phyloP scores from a whole-genome alignment of 176 grass and related monocot genomes.

The Musa schizocarpa region DNA sequence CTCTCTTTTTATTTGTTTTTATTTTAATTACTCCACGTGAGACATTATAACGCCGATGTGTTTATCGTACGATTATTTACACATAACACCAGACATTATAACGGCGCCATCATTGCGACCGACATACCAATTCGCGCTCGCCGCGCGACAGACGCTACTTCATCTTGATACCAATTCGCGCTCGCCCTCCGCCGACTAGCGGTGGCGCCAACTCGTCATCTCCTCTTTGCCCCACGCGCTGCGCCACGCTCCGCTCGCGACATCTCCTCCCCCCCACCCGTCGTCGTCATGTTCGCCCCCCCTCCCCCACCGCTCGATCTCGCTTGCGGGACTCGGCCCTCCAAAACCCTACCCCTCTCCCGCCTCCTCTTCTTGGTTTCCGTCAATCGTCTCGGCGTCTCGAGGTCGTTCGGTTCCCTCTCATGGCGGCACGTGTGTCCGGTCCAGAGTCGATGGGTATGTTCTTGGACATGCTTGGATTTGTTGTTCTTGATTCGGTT shows the following conservation, averaged over 20 bases:
- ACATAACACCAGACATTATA: background rate
- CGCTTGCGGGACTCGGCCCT: background rate
- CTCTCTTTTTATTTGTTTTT: no score
- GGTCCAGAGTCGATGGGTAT: background rate
- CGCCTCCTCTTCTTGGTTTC: background rate
- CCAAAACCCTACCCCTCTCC: background rate
- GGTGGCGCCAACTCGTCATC: background rate
- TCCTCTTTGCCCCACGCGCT: background rate
- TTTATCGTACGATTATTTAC: background rate
- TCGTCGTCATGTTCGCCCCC: background rate
- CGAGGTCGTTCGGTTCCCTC: background rate
- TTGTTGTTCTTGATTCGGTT: background rate
- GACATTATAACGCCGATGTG: background rate
- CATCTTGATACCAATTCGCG: background rate
- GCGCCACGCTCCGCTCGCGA: background rate
- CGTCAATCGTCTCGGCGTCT: background rate
- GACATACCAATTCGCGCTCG: background rate
- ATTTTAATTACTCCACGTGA: background rate
- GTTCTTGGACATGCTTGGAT: background rate
- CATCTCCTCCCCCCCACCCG: background rate
- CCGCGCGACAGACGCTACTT: no score
- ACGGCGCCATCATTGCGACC: background rate
- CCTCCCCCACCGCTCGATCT: background rate
- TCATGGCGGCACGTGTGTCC: background rate
- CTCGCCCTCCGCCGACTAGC: background rate